phyloP scores from a whole-genome alignment of 192 early-diverging fungal species.

The Mortierella claussenii region DNA sequence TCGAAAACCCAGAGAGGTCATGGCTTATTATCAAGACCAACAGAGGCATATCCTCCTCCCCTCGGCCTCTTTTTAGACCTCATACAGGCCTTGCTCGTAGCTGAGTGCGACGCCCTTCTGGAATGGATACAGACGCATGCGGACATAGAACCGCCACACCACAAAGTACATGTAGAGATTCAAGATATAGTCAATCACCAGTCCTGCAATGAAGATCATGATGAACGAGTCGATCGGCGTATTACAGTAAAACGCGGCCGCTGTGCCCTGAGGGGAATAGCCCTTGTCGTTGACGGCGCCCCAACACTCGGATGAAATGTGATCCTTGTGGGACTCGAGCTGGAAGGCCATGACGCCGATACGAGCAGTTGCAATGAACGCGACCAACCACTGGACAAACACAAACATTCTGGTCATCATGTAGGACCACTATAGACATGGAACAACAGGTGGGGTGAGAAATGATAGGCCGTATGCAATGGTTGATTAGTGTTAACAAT shows the following conservation, averaged over 20 bases:
- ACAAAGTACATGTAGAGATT: conserved; percentile 55
- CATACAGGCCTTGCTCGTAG: conserved; percentile 47
- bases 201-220: conserved; percentile 35
- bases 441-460: background rate
- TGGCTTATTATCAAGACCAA: too few relatives aligned
- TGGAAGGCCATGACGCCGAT: conserved; percentile 51
- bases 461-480: background rate
- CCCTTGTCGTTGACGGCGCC: conserved; percentile 46
- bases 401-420: conserved; percentile 53
- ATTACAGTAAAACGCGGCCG: conserved; percentile 47
- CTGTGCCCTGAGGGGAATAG: conserved; percentile 36
- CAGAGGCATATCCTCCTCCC: too few relatives aligned
- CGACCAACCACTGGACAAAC: conserved; percentile 35
- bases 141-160: conserved; percentile 47
- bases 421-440: conserved; percentile 37
- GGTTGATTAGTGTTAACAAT: too few relatives aligned
- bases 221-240: conserved; percentile 42
- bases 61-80: conserved; percentile 21
- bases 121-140: conserved; percentile 51
- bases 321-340: conserved; percentile 32
- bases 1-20: too few relatives aligned
- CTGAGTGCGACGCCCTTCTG: conserved; percentile 24
- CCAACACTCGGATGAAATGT: conserved; percentile 31
- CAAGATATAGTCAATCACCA: conserved; percentile 42
- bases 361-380: conserved; percentile 27